These are phyloP conservation scores for Thelephora aurantiotincta DNA, from an alignment of 768 basidiomycete genomes.

Conservation along the genomic window DNA sequence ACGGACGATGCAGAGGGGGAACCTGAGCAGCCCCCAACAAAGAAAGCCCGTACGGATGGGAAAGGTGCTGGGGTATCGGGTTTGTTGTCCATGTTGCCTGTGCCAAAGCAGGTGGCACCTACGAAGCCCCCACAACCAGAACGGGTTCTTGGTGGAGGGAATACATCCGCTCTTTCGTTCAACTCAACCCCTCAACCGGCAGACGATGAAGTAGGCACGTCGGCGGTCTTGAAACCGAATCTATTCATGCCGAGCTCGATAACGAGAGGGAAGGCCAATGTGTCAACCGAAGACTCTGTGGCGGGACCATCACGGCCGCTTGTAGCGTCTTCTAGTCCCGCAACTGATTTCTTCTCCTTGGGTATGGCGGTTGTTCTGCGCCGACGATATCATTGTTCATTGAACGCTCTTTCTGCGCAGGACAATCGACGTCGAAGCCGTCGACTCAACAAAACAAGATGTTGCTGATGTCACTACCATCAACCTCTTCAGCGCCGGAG, in stretches of 20 bases:
- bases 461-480: constrained; percentile 11
- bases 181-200: constrained; percentile 20
- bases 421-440: too few relatives aligned
- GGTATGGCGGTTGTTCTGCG: constrained; percentile 21
- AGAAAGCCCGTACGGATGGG: constrained; percentile 34
- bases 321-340: constrained; percentile 17
- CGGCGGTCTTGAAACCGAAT: constrained; percentile 2
- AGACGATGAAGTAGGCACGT: constrained; percentile 5
- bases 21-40: constrained; percentile 33
- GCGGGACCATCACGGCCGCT: neutral
- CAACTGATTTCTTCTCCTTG: constrained; percentile 57
- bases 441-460: neutral
- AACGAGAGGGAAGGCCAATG: constrained; percentile 42
- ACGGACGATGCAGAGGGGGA: constrained; percentile 25
- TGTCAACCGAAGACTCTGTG: constrained; percentile 17
- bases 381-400: too few relatives aligned
- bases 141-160: constrained; percentile 51
- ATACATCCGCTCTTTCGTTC: constrained; percentile 50
- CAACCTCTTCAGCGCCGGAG: constrained; percentile 50
- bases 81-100: constrained; percentile 60
- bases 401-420: too few relatives aligned
- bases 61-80: constrained; percentile 47
- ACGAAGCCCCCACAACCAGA: constrained; percentile 24
- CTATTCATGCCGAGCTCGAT: constrained; percentile 44
- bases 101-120: constrained; percentile 45